Conservation (phyloP, 2,329 filamentous ascomycete genomes). For the Didymella pomorum region DNA sequence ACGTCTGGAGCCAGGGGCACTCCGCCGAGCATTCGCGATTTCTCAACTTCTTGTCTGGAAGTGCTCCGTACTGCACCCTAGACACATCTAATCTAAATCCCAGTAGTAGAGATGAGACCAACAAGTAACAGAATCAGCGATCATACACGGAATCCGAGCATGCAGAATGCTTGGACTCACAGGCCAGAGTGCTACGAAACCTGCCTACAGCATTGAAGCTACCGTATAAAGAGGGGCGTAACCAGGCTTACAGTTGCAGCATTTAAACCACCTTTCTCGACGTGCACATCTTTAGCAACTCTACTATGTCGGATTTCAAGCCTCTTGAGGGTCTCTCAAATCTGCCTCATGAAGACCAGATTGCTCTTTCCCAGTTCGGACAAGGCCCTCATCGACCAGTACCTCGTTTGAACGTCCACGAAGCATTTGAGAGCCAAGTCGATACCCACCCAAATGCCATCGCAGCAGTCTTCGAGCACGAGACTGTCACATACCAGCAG, state of each 20-base stretch:
- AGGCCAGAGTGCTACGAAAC: background rate
- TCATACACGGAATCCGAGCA: background rate
- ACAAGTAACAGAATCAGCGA: slow-evolving; percentile 2
- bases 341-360: slow-evolving; percentile 31
- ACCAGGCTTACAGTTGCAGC: too few relatives aligned
- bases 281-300: background rate
- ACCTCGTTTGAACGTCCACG: slow-evolving; percentile 32
- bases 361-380: slow-evolving; percentile 34
- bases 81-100: slow-evolving; percentile 11
- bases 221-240: slow-evolving; percentile 4
- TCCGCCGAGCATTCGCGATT: slow-evolving; percentile 4
- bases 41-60: slow-evolving; percentile 11
- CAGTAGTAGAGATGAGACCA: slow-evolving; percentile 1
- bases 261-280: background rate
- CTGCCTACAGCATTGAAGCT: background rate
- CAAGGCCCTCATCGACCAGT: slow-evolving; percentile 29
- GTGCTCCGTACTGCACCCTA: background rate
- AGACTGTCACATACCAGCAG: slow-evolving; percentile 25
- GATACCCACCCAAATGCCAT: slow-evolving; percentile 31
- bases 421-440: slow-evolving; percentile 40
- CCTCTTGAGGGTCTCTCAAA: slow-evolving; percentile 26
- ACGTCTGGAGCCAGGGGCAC: background rate
- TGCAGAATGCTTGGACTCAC: background rate
- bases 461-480: slow-evolving; percentile 33
- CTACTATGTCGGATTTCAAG: slow-evolving; percentile 1